phyloP scores from a whole-genome alignment of 2,329 filamentous ascomycete species.

The Bipolaris victoriae region DNA sequence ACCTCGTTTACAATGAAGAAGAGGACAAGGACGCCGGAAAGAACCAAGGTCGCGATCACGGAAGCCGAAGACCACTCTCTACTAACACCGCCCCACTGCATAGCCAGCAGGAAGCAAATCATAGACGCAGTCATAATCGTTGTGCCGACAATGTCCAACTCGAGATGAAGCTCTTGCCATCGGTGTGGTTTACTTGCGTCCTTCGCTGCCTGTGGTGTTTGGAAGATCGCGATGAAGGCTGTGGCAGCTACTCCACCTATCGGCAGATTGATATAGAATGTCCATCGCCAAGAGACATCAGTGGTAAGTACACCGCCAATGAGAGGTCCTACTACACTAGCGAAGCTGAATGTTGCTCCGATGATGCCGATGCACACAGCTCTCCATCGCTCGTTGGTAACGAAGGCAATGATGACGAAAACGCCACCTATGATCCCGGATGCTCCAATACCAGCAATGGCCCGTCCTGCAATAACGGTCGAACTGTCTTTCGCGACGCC shows the following conservation, averaged over 20 bases:
- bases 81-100: not conserved
- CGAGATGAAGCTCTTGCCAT: not conserved
- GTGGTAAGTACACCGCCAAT: not conserved
- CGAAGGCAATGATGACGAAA: constrained; percentile 17
- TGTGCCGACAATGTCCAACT: not conserved
- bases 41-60: not conserved
- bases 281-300: not conserved
- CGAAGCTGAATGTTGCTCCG: not conserved
- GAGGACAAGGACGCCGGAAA: not conserved
- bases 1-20: not conserved
- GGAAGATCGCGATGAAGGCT: too few relatives aligned
- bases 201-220: too few relatives aligned
- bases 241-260: too few relatives aligned
- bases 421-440: not conserved
- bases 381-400: not conserved
- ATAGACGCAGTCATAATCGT: not conserved
- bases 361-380: not conserved
- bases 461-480: not conserved
- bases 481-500: not conserved
- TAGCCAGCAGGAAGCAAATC: not conserved
- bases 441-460: not conserved
- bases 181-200: too few relatives aligned
- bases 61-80: not conserved
- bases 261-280: not conserved
- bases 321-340: not conserved